Base-by-base conservation (phyloP, 75 land plant species). In the Azolla pinnata region DNA sequence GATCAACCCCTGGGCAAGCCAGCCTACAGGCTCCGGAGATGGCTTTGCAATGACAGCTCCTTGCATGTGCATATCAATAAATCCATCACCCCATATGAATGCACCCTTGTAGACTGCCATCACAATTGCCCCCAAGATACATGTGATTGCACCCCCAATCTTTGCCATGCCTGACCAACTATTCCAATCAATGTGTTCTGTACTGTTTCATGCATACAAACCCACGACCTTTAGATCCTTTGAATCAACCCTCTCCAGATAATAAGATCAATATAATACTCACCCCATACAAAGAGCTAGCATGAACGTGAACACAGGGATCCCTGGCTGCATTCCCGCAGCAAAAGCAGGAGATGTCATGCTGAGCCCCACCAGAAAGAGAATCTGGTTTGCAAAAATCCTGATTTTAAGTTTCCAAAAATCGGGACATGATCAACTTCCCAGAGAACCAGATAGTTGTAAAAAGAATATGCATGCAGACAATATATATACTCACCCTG, bases 311-410 rank as follows among this genome's bases (percentile, higher is more conserved):
- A 91, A 88, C 4, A 91, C 97, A 57, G 97, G 97, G 60, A 87
- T 88, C 16, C 91, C 72, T 44, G 97, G 97, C 52, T 91, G 97
- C 64, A 74, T 46, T 18, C 89, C 97, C 27, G 97, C 93, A 50
- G 97, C 97, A 78, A 84, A 91, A 56, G 82, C 72, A 26, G 97
- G 95, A 63, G 79, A 84, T 19, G 97, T 91, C 67, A 88, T 75
- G 70, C 76, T 73, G 33, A 90, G 83, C 28, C 97, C 97, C 51
- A 90, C n/a, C 23, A 83, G 74, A 75, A 90, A 90, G 40, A 90
- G 73, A 61, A 90, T 88, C 68, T 90, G 97, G 49, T 90, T 90
- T 14, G 79, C 93, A 75, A 77, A 90, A 17, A 90, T 71, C 84
- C 96, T 89, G 69, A n/a, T n/a, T n/a, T n/a, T n/a, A n/a, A n/a